phyloP scores from a whole-genome alignment of 1,284 basidiomycete species.

The Fomitopsis palustris region DNA sequence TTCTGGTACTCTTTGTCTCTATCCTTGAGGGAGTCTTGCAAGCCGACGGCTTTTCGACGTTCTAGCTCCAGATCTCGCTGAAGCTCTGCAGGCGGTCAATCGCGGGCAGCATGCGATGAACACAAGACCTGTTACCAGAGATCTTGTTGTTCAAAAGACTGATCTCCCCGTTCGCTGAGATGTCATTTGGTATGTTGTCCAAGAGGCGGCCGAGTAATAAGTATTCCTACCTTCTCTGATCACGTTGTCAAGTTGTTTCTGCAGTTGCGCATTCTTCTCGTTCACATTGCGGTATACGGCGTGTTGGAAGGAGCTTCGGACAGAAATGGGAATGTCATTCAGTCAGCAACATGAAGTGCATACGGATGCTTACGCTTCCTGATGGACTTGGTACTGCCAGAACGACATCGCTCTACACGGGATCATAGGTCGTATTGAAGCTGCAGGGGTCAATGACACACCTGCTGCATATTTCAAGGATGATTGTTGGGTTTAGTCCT shows the following conservation, averaged over 20 bases:
- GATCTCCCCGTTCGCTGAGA: conserved; percentile 74
- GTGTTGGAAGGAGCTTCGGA: conserved; percentile 65
- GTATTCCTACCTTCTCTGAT: conserved; percentile 62
- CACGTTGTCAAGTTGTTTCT: conserved; percentile 79
- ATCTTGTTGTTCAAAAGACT: conserved; percentile 63
- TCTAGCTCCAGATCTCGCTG: conserved; percentile 79
- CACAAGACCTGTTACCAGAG: conserved; percentile 37
- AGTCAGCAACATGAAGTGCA: too few species aligned
- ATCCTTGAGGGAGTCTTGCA: conserved; percentile 71
- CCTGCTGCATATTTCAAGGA: conserved; percentile 80
- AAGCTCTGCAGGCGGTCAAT: conserved; percentile 43
- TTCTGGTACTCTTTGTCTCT: conserved; percentile 85
- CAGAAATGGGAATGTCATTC: too few species aligned
- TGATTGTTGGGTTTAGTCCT: conserved; percentile 66
- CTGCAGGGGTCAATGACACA: conserved; percentile 16
- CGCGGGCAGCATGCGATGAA: neutral
- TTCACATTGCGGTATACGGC: conserved; percentile 75
- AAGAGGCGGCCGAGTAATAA: neutral
- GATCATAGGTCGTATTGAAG: neutral
- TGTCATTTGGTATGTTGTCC: neutral
- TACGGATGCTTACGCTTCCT: conserved; percentile 64
- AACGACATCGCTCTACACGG: conserved; percentile 70
- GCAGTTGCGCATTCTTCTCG: conserved; percentile 75
- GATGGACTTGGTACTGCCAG: conserved; percentile 85
- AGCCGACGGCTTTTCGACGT: conserved; percentile 63